Evolutionary conservation across 1,284 basidiomycete genomes (phyloP).

Genomic region (Ustilago tritici): DNA sequence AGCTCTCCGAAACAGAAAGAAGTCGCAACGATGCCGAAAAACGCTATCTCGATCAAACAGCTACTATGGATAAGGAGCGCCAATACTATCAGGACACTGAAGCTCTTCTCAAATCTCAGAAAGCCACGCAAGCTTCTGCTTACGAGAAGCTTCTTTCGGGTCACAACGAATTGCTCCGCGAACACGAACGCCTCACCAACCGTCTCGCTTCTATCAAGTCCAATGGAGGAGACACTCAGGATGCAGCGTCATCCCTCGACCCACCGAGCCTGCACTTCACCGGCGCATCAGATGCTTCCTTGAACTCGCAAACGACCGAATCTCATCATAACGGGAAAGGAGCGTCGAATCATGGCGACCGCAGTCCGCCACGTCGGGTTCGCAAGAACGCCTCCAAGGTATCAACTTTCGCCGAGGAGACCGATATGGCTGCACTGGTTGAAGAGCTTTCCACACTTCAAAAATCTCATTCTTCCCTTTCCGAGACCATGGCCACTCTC

Average conservation of each 20-base stretch:
- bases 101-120: slow-evolving; percentile 54
- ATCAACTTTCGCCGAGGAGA: slow-evolving; percentile 34
- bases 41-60: slow-evolving; percentile 53
- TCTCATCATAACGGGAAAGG: background rate
- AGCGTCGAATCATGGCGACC: background rate
- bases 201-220: slow-evolving; percentile 44
- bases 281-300: background rate
- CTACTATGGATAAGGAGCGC: slow-evolving; percentile 62
- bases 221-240: background rate
- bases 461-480: slow-evolving; percentile 48
- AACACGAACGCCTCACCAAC: slow-evolving; percentile 54
- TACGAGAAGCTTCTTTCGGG: slow-evolving; percentile 52
- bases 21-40: slow-evolving; percentile 54
- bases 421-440: slow-evolving; percentile 25
- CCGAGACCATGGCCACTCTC: slow-evolving; percentile 46
- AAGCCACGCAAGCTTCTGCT: slow-evolving; percentile 40
- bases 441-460: slow-evolving; percentile 45
- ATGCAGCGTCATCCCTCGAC: slow-evolving; percentile 1
- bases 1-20: slow-evolving; percentile 53
- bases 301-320: background rate
- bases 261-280: background rate
- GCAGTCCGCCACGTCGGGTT: background rate
- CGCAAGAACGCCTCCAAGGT: slow-evolving; percentile 1
- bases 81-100: slow-evolving; percentile 62
- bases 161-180: slow-evolving; percentile 52